A percentile compares a stretch with the other conserved stretches of the same genome.
Evolutionary conservation across 176 grass and related monocot species (phyloP).

Genomic region (Puya raimondii): DNA sequence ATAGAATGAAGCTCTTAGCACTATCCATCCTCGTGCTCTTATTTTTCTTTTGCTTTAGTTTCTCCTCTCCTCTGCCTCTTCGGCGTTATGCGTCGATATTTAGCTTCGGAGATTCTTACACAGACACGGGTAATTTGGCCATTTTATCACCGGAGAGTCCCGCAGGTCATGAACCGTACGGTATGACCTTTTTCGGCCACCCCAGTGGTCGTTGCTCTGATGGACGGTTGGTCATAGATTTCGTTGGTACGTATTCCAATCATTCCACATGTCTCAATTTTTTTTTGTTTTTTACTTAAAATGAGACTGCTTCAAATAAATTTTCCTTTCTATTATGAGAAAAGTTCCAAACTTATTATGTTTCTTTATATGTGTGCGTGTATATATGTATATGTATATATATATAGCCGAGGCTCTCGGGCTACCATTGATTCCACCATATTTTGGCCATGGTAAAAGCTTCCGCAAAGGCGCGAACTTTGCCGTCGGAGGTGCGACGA

Average conservation of each 20-base stretch:
- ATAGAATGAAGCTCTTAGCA: not conserved
- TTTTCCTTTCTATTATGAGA: not conserved
- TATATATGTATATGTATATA: not conserved
- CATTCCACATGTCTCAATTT: not conserved
- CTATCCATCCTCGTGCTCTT: not conserved
- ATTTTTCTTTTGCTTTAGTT: not conserved
- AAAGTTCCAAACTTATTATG: not conserved
- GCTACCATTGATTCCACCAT: constrained; percentile 48
- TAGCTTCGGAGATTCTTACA: constrained; percentile 45
- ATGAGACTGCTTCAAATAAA: too few species aligned
- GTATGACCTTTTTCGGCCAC: constrained; percentile 12
- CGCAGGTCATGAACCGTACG: constrained; percentile 7
- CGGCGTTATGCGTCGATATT: constrained; percentile 24
- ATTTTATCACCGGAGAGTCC: constrained; percentile 12
- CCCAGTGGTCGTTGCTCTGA: constrained; percentile 3
- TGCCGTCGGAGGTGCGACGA: constrained; percentile 64
- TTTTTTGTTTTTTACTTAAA: too few species aligned
- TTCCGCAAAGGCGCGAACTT: constrained; percentile 86
- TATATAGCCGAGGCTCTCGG: constrained; percentile 60
- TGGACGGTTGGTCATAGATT: not conserved
- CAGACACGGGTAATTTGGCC: constrained; percentile 51
- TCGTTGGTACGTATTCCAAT: not conserved
- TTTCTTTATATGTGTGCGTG: not conserved
- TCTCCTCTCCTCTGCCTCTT: not conserved
- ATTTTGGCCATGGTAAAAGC: constrained; percentile 42